A percentile compares a stretch with the other conserved stretches of the same genome.
Conservation (phyloP, 805 yeast species). For the Myxozyma neglecta region DNA sequence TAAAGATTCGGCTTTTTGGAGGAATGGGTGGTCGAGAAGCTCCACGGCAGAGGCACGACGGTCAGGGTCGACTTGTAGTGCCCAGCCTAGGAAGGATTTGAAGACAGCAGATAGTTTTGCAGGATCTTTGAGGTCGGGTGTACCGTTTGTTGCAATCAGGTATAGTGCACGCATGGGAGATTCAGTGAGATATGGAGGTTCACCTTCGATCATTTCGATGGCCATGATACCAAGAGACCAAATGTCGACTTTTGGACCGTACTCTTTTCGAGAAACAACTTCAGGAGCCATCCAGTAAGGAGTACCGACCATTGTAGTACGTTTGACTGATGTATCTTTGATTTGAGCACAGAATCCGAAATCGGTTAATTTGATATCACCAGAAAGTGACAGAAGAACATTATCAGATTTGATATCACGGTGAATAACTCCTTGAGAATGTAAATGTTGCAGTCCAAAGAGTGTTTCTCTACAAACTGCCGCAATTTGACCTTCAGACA, state of each 20-base stretch:
- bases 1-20: conserved; percentile 30
- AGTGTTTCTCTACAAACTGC: conserved; percentile 91
- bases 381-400: conserved; percentile 74
- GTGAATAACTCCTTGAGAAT: conserved; percentile 89
- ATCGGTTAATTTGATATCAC: conserved; percentile 92
- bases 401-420: conserved; percentile 96
- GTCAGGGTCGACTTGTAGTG: conserved; percentile 80
- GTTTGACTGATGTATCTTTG: conserved; percentile 74
- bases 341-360: conserved; percentile 96
- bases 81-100: conserved; percentile 68
- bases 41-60: conserved; percentile 77
- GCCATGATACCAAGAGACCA: conserved; percentile 99
- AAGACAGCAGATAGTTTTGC: conserved; percentile 68
- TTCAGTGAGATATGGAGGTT: conserved; percentile 96
- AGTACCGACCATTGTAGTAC: conserved; percentile 99
- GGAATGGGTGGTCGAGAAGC: conserved; percentile 48
- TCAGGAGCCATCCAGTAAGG: conserved; percentile 99
- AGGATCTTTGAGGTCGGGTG: conserved; percentile 89
- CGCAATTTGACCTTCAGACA: conserved; percentile 94
- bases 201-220: conserved; percentile 98
- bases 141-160: conserved; percentile 93
- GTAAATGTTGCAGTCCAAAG: conserved; percentile 81
- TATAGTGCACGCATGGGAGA: conserved; percentile 92
- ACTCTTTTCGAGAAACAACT: conserved; percentile 90
- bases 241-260: conserved; percentile 94